phyloP scores from a whole-genome alignment of 2,329 filamentous ascomycete genomes.

The Parastagonospora nodorum region DNA sequence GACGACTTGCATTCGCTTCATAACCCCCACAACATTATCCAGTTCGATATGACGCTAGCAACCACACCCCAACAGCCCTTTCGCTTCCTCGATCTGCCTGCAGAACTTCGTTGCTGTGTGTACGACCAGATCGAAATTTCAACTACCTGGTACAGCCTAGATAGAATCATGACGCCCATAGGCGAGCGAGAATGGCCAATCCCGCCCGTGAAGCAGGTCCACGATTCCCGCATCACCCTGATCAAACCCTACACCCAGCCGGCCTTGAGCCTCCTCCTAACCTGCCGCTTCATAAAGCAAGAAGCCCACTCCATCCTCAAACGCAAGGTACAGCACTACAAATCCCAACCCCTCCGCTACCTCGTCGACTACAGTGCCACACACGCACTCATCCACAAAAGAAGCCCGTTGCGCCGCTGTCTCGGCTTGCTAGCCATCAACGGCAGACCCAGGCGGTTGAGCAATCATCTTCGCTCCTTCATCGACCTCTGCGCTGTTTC shows the following conservation, averaged over 20 bases:
- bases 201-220: conserved; percentile 6
- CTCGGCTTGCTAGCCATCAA: conserved; percentile 3
- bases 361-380: conserved; percentile 16
- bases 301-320: conserved; percentile 12
- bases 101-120: conserved; percentile 12
- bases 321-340: conserved; percentile 11
- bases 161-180: conserved; percentile 5
- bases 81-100: conserved; percentile 14
- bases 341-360: conserved; percentile 12
- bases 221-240: conserved; percentile 9
- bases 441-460: neutral
- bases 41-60: neutral
- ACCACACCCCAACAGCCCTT: conserved; percentile 2
- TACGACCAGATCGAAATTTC: conserved; percentile 10
- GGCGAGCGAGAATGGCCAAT: conserved; percentile 6
- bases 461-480: conserved; percentile 2
- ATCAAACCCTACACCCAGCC: conserved; percentile 7
- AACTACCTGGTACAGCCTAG: conserved; percentile 10
- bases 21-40: too few species aligned
- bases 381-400: conserved; percentile 5
- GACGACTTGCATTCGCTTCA: too few species aligned
- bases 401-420: conserved; percentile 5
- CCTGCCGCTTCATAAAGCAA: conserved; percentile 10
- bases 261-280: conserved; percentile 10
- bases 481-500: neutral